phyloP scores from a whole-genome alignment of 495 filamentous ascomycete genomes.

The Jackrogersella minutella region DNA sequence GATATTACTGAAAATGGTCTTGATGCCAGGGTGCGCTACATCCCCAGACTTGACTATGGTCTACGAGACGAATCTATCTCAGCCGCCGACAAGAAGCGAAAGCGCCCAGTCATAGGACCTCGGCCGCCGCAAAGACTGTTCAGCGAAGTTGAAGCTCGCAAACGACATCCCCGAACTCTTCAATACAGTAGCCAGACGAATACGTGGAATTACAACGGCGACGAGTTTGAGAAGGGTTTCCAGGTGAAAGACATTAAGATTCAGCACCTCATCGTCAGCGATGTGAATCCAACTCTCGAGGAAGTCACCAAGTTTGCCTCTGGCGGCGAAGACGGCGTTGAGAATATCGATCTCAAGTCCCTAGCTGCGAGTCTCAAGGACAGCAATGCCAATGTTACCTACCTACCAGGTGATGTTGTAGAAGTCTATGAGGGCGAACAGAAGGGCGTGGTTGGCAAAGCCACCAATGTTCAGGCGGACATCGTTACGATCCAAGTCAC shows the following conservation, averaged over 20 bases:
- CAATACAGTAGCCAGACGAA: conserved; percentile 68
- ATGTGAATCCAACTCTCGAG: conserved; percentile 92
- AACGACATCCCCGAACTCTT: conserved; percentile 79
- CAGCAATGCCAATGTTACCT: conserved; percentile 75
- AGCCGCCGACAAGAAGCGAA: conserved; percentile 74
- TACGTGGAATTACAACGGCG: conserved; percentile 81
- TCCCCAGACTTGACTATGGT: conserved; percentile 93
- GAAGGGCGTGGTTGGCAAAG: conserved; percentile 85
- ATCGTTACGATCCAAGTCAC: conserved; percentile 91
- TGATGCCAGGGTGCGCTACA: conserved; percentile 82
- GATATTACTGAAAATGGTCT: conserved; percentile 93
- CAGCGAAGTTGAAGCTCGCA: conserved; percentile 91
- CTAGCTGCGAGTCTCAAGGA: conserved; percentile 87
- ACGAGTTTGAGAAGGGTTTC: conserved; percentile 92
- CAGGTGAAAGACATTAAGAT: conserved; percentile 94
- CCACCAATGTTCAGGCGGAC: conserved; percentile 84
- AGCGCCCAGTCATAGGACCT: conserved; percentile 68
- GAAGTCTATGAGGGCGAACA: conserved; percentile 98
- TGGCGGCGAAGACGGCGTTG: conserved; percentile 86
- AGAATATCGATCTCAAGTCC: conserved; percentile 90
- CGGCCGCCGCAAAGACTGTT: conserved; percentile 92
- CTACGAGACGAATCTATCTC: conserved; percentile 72
- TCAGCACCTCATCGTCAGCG: conserved; percentile 78
- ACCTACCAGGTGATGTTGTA: conserved; percentile 89
- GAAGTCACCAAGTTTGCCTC: conserved; percentile 95